Conservation (phyloP, 768 basidiomycete species). For the Boletus reticulatus region DNA sequence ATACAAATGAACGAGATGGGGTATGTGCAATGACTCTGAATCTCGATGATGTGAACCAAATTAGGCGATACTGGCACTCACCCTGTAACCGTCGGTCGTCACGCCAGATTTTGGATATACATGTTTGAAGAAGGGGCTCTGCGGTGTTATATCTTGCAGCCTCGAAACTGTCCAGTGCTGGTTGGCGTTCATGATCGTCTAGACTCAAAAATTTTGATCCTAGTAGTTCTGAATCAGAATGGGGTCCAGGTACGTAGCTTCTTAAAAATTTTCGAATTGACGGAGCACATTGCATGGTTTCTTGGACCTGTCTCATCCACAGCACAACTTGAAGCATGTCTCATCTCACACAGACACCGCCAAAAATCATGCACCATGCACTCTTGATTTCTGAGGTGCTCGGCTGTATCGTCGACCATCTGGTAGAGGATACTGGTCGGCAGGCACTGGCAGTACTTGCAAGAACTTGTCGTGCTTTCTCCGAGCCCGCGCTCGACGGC, state of each 20-base stretch:
- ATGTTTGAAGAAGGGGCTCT: conserved; percentile 55
- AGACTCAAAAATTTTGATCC: conserved; percentile 29
- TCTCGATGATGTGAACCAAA: too few species aligned
- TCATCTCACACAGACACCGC: too few species aligned
- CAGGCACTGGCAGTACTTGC: conserved; percentile 9
- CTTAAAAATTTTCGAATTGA: too few species aligned
- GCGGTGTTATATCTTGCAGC: conserved; percentile 53
- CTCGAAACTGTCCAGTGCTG: conserved; percentile 30
- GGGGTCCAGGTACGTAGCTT: too few species aligned
- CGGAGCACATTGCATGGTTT: too few species aligned
- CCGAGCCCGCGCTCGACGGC: conserved; percentile 13
- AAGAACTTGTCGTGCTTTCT: conserved; percentile 12
- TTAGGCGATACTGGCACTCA: too few species aligned
- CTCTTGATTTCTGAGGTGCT: conserved; percentile 5
- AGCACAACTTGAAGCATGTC: too few species aligned
- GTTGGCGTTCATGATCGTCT: conserved; percentile 49
- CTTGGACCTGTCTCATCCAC: too few species aligned
- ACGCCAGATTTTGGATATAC: conserved; percentile 58
- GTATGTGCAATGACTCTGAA: too few species aligned
- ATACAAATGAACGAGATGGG: too few species aligned
- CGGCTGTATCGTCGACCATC: background rate
- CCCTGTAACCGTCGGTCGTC: too few species aligned
- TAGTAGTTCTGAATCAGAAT: too few species aligned
- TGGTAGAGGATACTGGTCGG: background rate
- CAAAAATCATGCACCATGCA: background rate